Percentiles rank a stretch among this genome's conserved stretches.
phyloP scores from a whole-genome alignment of 495 filamentous ascomycete species.

The Talaromyces adpressus region DNA sequence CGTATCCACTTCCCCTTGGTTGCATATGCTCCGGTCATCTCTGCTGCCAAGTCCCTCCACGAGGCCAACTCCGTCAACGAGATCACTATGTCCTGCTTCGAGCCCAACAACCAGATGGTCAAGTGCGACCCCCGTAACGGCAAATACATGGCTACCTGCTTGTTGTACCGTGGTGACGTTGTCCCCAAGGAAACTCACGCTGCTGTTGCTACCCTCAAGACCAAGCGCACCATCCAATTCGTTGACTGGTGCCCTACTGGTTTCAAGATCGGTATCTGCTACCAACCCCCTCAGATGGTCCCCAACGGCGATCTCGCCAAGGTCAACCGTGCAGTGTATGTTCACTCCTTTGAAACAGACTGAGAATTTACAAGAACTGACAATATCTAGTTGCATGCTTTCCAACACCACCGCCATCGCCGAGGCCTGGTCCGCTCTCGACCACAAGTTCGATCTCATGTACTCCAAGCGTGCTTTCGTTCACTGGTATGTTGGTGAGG shows the following conservation, averaged over 20 bases:
- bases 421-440: slow-evolving; percentile 95
- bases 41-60: slow-evolving; percentile 86
- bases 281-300: slow-evolving; percentile 90
- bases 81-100: slow-evolving; percentile 64
- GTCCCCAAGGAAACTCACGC: slow-evolving; percentile 90
- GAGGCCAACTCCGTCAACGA: slow-evolving; percentile 70
- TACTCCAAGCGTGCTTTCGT: slow-evolving; percentile 99
- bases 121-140: slow-evolving; percentile 98
- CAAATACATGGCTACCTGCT: slow-evolving; percentile 99
- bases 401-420: slow-evolving; percentile 99
- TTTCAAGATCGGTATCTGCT: slow-evolving; percentile 99
- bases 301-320: slow-evolving; percentile 96
- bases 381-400: slow-evolving; percentile 74
- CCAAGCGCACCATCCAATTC: slow-evolving; percentile 97
- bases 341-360: slow-evolving; percentile 14
- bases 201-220: slow-evolving; percentile 93
- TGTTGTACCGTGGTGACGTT: slow-evolving; percentile 97
- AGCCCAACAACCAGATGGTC: slow-evolving; percentile 93
- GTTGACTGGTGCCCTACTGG: slow-evolving; percentile 99
- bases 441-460: slow-evolving; percentile 99
- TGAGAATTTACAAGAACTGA: slow-evolving; percentile 14
- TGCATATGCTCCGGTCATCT: slow-evolving; percentile 91
- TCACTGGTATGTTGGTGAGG: slow-evolving; percentile 99
- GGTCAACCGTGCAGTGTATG: slow-evolving; percentile 95
- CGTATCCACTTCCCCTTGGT: slow-evolving; percentile 99